A percentile compares a stretch with the other conserved stretches of the same genome.
These are phyloP conservation scores for Brassica hybrid DNA, from an alignment of 441 rosid species.

Conservation along the genomic window DNA sequence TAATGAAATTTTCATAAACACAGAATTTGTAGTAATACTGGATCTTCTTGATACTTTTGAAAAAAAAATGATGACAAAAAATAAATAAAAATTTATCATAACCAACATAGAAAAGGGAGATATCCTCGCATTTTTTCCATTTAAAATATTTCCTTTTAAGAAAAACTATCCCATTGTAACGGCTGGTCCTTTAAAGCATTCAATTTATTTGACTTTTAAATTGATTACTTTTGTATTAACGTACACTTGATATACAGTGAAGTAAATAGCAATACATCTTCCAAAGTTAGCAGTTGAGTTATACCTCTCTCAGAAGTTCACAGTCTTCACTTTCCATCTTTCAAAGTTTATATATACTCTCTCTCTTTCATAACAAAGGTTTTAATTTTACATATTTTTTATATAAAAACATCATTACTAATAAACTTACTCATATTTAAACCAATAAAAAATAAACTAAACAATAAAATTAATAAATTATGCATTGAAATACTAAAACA, in stretches of 20 bases:
- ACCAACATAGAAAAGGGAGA: background rate
- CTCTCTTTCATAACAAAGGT: no score
- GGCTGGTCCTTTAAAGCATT: conserved; percentile 37
- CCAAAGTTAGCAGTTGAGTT: conserved; percentile 26
- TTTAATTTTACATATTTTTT: no score
- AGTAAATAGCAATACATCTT: conserved; percentile 29
- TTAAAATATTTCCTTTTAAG: background rate
- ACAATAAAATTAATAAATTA: no score
- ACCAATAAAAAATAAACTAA: no score
- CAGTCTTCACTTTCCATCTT: conserved; percentile 6
- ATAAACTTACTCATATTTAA: no score
- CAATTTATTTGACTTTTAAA: conserved; percentile 31
- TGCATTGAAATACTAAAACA: no score
- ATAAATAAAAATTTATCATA: background rate
- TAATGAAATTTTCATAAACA: background rate
- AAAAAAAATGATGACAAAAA: no score
- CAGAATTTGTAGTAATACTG: background rate
- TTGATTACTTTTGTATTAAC: background rate
- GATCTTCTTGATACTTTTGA: background rate
- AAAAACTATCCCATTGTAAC: conserved; percentile 23
- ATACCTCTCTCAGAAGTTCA: background rate
- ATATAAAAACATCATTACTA: no score
- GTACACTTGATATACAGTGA: conserved; percentile 7
- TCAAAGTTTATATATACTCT: conserved; percentile 1
- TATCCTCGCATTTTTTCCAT: conserved; percentile 13